These are phyloP conservation scores for Macaranga tanarius DNA, from an alignment of 441 rosid species.

Conservation along the genomic window DNA sequence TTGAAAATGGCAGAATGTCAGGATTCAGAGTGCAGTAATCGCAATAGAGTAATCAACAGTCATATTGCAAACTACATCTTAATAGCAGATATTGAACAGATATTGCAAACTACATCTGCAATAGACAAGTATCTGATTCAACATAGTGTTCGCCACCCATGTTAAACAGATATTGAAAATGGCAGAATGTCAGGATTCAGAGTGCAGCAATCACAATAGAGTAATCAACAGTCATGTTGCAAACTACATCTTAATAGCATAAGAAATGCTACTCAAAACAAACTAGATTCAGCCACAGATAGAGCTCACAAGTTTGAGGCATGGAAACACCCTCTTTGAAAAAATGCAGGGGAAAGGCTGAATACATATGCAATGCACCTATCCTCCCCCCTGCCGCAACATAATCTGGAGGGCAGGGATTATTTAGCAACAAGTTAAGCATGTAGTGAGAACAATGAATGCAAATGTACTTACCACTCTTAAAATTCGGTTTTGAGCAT, in stretches of 20 bases:
- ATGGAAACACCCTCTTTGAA: too few species aligned
- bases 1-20: constrained; percentile 3
- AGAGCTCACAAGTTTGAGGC: too few species aligned
- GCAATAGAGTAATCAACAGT: too few species aligned
- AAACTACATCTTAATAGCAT: too few species aligned
- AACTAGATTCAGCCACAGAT: neutral
- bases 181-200: constrained; percentile 9
- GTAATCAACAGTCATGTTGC: too few species aligned
- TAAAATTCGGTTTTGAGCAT: constrained; percentile 64
- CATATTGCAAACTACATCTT: too few species aligned
- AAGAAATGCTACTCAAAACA: constrained; percentile 16
- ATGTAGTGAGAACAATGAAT: neutral
- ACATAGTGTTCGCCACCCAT: constrained; percentile 3
- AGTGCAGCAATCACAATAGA: neutral
- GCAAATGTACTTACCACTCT: constrained; percentile 61
- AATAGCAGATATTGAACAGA: too few species aligned
- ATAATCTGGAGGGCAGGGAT: neutral
- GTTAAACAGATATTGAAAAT: neutral
- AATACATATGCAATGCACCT: too few species aligned
- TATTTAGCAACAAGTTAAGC: neutral
- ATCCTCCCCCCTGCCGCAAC: too few species aligned
- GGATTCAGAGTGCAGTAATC: neutral
- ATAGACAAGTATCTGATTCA: constrained; percentile 71
- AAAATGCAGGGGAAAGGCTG: too few species aligned
- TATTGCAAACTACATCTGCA: too few species aligned